These are phyloP conservation scores for Epichloe aotearoae DNA, from an alignment of 2,329 filamentous ascomycete genomes.

Conservation along the genomic window DNA sequence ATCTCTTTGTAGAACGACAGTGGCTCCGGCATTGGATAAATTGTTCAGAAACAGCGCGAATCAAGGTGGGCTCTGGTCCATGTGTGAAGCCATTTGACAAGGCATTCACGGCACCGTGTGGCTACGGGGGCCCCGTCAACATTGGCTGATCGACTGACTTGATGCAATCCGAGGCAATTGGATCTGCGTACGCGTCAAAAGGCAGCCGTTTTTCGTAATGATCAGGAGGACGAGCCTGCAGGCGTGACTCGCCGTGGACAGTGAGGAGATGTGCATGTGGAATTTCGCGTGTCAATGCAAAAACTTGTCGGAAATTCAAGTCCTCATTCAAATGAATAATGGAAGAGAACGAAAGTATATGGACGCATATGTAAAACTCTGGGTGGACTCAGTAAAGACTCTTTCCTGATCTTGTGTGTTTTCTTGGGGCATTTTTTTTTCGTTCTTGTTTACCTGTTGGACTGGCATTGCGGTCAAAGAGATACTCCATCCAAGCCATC, in stretches of 20 bases:
- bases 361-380: no score
- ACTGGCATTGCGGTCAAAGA: background rate
- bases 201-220: background rate
- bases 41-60: background rate
- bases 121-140: background rate
- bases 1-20: background rate
- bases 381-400: background rate
- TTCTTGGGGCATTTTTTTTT: background rate
- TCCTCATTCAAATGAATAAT: no score
- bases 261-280: no score
- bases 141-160: background rate
- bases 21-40: no score
- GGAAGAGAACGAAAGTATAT: no score
- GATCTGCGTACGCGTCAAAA: background rate
- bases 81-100: background rate
- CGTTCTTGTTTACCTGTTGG: no score
- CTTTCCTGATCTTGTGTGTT: background rate
- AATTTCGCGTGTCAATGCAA: no score
- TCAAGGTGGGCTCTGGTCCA: background rate
- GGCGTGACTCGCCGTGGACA: no score
- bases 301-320: no score
- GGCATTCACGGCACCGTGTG: background rate
- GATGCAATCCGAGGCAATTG: background rate
- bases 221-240: background rate
- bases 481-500: background rate